A percentile compares a stretch with the other conserved stretches of the same genome.
phyloP scores from a whole-genome alignment of 257 asterid species.

The Anisodus tanguticus region DNA sequence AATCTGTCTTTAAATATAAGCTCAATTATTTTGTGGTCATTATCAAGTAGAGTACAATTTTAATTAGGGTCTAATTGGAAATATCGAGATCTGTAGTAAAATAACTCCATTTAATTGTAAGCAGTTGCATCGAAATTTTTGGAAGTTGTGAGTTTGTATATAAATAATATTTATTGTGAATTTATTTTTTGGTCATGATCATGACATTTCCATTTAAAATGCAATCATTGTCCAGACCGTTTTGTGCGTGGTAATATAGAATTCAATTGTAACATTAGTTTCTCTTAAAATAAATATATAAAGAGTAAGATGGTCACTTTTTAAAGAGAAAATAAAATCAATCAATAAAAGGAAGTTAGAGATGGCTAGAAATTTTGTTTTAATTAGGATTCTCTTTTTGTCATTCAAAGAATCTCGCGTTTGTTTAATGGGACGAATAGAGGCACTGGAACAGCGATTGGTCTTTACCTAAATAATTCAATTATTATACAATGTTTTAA shows the following conservation, averaged over 20 bases:
- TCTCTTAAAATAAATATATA: neutral
- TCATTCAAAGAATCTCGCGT: neutral
- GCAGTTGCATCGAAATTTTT: neutral
- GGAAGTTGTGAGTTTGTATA: neutral
- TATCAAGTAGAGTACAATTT: conserved; percentile 11
- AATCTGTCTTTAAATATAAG: neutral
- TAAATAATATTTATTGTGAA: neutral
- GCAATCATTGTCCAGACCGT: conserved; percentile 23
- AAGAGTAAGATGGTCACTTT: neutral
- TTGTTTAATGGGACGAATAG: neutral
- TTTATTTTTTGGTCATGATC: conserved; percentile 2
- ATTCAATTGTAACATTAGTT: neutral
- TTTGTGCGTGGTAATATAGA: neutral
- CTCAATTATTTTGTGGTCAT: conserved; percentile 20
- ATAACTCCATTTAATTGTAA: neutral
- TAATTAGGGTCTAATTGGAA: neutral
- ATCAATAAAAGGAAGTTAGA: neutral
- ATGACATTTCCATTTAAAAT: conserved; percentile 19
- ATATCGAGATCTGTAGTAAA: neutral
- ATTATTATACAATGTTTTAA: too few relatives aligned
- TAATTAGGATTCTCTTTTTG: neutral
- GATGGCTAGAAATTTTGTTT: neutral
- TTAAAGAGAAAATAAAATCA: neutral
- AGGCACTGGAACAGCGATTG: neutral
- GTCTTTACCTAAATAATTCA: neutral